Percentiles rank a stretch among this genome's conserved stretches.
Conservation (phyloP, 345 rosid species). For the Passiflora organensis region DNA sequence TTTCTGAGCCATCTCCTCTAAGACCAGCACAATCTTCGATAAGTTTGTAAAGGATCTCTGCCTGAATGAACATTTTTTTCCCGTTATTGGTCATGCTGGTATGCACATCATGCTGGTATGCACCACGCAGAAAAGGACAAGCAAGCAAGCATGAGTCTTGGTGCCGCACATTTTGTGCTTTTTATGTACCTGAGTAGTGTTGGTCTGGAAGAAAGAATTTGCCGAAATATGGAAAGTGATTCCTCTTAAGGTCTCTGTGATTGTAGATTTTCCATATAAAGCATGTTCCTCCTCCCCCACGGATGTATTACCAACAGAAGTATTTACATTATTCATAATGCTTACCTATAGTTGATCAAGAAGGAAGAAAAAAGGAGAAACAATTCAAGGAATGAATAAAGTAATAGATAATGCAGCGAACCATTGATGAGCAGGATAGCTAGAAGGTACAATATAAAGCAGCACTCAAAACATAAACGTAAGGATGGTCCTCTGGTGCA, state of each 20-base stretch:
- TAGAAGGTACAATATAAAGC: no score
- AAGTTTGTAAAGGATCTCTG: slow-evolving; percentile 82
- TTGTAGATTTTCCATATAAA: slow-evolving; percentile 64
- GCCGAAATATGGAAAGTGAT: slow-evolving; percentile 87
- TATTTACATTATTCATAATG: slow-evolving; percentile 79
- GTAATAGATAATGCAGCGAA: neutral
- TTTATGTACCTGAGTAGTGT: slow-evolving; percentile 66
- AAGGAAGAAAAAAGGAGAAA: slow-evolving; percentile 1
- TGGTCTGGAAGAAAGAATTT: slow-evolving; percentile 94
- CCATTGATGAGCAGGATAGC: no score
- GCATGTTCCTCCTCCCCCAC: slow-evolving; percentile 87
- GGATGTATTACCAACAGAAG: slow-evolving; percentile 88
- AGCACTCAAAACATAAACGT: no score
- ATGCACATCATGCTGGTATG: neutral
- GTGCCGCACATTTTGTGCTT: no score
- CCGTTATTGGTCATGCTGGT: slow-evolving; percentile 7
- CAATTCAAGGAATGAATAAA: neutral
- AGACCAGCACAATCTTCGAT: slow-evolving; percentile 80
- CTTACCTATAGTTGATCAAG: slow-evolving; percentile 48
- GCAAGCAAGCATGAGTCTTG: neutral
- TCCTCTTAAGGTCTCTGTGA: slow-evolving; percentile 75
- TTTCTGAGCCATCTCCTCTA: slow-evolving; percentile 85
- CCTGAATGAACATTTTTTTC: slow-evolving; percentile 39
- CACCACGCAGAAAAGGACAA: slow-evolving; percentile 9
- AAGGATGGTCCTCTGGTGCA: no score